A percentile compares a stretch with the other conserved stretches of the same genome.
Conservation (phyloP, 2,329 filamentous ascomycete species). For the Aspergillus ruber region DNA sequence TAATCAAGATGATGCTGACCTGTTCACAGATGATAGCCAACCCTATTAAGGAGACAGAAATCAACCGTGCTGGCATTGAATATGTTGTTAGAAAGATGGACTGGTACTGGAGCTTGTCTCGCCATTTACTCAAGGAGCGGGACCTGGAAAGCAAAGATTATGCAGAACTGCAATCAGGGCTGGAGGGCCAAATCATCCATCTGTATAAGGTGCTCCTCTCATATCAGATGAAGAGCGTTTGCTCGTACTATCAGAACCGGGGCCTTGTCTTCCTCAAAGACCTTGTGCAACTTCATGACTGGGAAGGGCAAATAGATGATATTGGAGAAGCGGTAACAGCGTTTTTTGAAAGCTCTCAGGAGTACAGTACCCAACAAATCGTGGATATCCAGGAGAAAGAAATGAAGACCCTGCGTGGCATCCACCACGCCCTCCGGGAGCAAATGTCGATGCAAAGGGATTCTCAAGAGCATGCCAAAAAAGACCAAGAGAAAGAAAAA, state of each 20-base stretch:
- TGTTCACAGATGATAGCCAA: neutral
- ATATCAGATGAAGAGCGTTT: neutral
- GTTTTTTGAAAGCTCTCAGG: neutral
- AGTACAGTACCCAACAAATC: neutral
- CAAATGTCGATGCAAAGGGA: neutral
- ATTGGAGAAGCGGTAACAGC: neutral
- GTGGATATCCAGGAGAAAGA: neutral
- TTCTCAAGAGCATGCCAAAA: neutral
- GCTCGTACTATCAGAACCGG: neutral
- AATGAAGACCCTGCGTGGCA: neutral
- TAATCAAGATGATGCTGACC: slow-evolving; percentile 16
- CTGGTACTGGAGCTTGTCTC: slow-evolving; percentile 32
- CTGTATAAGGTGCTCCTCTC: neutral
- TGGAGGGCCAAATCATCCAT: neutral
- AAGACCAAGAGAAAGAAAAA: too few relatives aligned
- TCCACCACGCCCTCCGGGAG: neutral
- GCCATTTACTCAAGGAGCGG: slow-evolving; percentile 20
- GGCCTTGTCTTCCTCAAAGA: neutral
- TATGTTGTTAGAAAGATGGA: slow-evolving; percentile 31
- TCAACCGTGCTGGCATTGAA: slow-evolving; percentile 22
- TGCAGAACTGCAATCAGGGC: neutral
- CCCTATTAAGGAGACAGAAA: too few relatives aligned
- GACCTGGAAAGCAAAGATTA: neutral
- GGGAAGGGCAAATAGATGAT: neutral
- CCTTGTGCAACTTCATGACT: neutral